Evolutionary conservation across 2,329 filamentous ascomycete genomes (phyloP).

Genomic region (Aspergillus sp.): DNA sequence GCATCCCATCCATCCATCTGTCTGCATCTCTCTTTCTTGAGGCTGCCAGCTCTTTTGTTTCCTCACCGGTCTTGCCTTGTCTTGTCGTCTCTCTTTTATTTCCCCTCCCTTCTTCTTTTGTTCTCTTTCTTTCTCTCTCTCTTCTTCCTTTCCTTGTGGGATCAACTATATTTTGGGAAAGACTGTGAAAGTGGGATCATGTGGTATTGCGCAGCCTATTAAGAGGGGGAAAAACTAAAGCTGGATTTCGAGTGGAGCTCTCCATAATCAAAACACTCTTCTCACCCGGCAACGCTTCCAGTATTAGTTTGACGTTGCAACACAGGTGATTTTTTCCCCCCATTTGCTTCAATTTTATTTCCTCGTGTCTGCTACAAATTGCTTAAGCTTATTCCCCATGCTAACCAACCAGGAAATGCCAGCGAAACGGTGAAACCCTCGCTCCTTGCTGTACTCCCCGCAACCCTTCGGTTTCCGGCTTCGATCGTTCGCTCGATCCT

Average conservation of each 20-base stretch:
- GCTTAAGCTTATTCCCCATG: neutral
- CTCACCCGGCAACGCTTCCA: neutral
- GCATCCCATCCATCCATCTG: too few relatives aligned
- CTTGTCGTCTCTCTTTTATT: too few relatives aligned
- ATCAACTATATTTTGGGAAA: too few relatives aligned
- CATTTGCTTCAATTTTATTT: neutral
- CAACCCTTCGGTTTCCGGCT: neutral
- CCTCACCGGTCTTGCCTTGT: too few relatives aligned
- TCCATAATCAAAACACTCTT: neutral
- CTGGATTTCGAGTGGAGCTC: slow-evolving; percentile 2
- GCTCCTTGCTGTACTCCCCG: slow-evolving; percentile 2
- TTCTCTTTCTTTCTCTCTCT: too few relatives aligned
- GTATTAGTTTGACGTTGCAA: neutral
- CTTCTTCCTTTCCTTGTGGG: too few relatives aligned
- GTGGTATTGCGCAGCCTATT: slow-evolving; percentile 1
- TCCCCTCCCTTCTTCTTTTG: too few relatives aligned
- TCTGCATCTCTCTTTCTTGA: too few relatives aligned
- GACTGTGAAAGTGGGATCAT: neutral
- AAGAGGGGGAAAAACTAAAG: slow-evolving; percentile 8
- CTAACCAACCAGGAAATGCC: neutral
- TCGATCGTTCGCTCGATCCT: neutral
- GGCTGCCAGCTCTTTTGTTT: too few relatives aligned
- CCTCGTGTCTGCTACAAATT: neutral
- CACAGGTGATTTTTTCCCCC: neutral
- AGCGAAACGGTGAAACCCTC: neutral